Conservation (phyloP, 1,284 basidiomycete species). For the Termitomyces sp. region DNA sequence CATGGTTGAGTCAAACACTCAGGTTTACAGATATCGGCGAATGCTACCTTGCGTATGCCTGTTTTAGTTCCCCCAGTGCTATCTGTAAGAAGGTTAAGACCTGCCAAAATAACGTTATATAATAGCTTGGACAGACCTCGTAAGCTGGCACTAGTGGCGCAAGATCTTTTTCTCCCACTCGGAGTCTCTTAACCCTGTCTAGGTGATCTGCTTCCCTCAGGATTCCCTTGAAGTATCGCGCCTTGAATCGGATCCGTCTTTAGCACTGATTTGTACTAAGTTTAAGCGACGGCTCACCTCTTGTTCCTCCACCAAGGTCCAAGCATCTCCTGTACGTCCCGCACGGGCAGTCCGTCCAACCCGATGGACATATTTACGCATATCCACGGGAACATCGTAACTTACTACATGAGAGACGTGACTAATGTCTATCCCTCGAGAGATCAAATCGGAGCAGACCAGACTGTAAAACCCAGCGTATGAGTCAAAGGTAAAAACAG, state of each 20-base stretch:
- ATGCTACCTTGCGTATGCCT: constrained; percentile 27
- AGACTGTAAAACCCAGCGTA: constrained; percentile 48
- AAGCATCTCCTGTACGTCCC: constrained; percentile 15
- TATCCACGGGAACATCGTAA: constrained; percentile 81
- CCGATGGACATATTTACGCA: constrained; percentile 73
- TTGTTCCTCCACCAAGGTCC: constrained; percentile 13
- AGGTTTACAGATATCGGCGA: neutral
- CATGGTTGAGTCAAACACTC: neutral
- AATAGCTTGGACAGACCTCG: constrained; percentile 49
- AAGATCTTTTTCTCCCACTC: constrained; percentile 63
- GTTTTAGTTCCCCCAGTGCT: constrained; percentile 32
- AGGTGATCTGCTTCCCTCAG: constrained; percentile 74
- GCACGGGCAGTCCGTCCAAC: constrained; percentile 17
- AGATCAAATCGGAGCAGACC: constrained; percentile 32
- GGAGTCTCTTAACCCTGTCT: constrained; percentile 66
- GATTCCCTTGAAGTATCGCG: constrained; percentile 85
- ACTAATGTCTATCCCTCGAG: constrained; percentile 20
- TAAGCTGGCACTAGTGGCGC: constrained; percentile 56
- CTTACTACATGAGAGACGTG: constrained; percentile 15
- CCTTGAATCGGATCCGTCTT: constrained; percentile 63
- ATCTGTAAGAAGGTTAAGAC: constrained; percentile 20
- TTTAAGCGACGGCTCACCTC: neutral
- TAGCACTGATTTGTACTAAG: constrained; percentile 43
- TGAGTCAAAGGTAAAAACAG: neutral
- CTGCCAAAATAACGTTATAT: neutral